Conservation (phyloP, 2,329 filamentous ascomycete genomes). For the Trichoderma oligosporum region DNA sequence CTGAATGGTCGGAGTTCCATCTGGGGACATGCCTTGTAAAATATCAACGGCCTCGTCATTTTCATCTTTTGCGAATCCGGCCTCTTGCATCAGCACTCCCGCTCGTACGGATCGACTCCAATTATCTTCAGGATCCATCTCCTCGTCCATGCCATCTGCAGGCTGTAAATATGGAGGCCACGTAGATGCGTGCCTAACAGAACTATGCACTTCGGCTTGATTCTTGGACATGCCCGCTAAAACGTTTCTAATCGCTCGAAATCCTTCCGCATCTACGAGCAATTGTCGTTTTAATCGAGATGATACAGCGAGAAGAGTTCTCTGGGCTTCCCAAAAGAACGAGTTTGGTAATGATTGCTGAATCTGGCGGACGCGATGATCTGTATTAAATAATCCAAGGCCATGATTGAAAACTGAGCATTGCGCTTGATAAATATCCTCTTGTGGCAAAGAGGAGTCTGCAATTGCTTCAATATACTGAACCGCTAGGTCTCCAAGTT, state of each 20-base stretch:
- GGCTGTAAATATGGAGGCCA: constrained; percentile 60
- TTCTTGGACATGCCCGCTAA: constrained; percentile 53
- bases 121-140: constrained; percentile 47
- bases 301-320: constrained; percentile 50
- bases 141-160: constrained; percentile 58
- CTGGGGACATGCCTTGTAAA: constrained; percentile 49
- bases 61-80: constrained; percentile 48
- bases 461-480: constrained; percentile 28
- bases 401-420: constrained; percentile 34
- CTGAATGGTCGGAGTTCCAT: constrained; percentile 56
- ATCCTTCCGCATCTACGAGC: constrained; percentile 49
- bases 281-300: constrained; percentile 46
- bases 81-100: constrained; percentile 52
- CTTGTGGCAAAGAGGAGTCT: constrained; percentile 11
- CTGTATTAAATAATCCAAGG: constrained; percentile 29
- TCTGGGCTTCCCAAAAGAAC: constrained; percentile 54
- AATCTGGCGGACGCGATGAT: constrained; percentile 25
- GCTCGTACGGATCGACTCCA: constrained; percentile 52
- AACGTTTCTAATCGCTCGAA: constrained; percentile 52
- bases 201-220: constrained; percentile 45
- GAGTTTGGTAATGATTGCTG: constrained; percentile 29
- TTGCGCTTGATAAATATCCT: constrained; percentile 28
- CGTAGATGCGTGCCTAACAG: constrained; percentile 45
- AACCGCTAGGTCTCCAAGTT: constrained; percentile 29
- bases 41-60: constrained; percentile 49